Evolutionary conservation across 2,329 filamentous ascomycete genomes (phyloP), one percentile per base, ranked within the genome.

Genomic region (Pseudonectria buxi): DNA sequence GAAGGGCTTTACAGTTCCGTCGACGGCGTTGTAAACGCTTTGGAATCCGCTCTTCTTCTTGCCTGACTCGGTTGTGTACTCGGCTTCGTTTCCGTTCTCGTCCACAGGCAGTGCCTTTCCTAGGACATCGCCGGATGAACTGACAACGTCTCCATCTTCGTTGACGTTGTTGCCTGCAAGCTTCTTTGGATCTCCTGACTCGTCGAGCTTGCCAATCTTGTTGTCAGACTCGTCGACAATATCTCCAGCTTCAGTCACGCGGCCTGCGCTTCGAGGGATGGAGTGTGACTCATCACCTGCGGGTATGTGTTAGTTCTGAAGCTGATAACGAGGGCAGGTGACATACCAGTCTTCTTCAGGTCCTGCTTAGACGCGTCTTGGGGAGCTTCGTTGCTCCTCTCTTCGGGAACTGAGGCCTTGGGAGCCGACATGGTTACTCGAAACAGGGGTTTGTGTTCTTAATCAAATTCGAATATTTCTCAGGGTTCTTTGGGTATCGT

Each of bases 191-290:
- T 69, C 59, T 32, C 53, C 41, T 14, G 62, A 59, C 28, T 64
- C 61, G 33, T 56, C 55, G 37, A 71, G 54, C 40, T 55, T 65
- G 35, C 67, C 67, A 28, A 71, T 49, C 7, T 54, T 56, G 33
- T 68, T 66, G 33, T 65, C 68, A 10, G 62, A 48, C 10, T 63
- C 53, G 37, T 71, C 65, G 26, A 71, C 52, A 13, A 70, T 62
- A 12, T 69, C 65, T 12, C 68, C 68, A 14, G 54, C 47, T 40
- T 68, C 63, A 49, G 62, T 65, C 33, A 71, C 67, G 32, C 62
- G 55, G 25, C 64, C 60, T 13, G 60, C 63, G 10, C 67, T 62
- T 33, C 61, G 50, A 22, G 60, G 59, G 28, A 61, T 46, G 29
- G 50, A 50, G 15, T 56, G 38, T 28, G 47, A 33, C 27, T 58